phyloP scores from a whole-genome alignment of 495 filamentous ascomycete species.

The Daldinia loculata region DNA sequence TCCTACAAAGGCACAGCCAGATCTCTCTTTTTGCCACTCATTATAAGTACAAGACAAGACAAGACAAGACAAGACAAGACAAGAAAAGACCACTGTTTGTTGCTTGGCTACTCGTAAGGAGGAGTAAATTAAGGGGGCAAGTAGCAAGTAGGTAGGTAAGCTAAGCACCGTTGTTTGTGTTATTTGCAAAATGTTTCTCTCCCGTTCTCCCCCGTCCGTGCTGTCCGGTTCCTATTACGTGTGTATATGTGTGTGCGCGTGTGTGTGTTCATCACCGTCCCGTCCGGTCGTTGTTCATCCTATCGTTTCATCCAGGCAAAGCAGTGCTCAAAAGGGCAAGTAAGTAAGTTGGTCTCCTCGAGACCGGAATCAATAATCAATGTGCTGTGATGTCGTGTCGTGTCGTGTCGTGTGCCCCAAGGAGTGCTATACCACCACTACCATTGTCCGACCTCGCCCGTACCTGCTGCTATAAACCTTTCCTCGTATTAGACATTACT shows the following conservation, averaged over 20 bases:
- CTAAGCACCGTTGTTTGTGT: background rate
- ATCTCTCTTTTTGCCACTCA: background rate
- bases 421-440: background rate
- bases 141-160: background rate
- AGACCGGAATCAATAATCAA: background rate
- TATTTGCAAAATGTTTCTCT: background rate
- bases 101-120: background rate
- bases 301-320: conserved; percentile 8
- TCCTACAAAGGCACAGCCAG: background rate
- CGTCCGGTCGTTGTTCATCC: conserved; percentile 6
- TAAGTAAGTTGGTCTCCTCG: background rate
- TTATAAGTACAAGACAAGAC: conserved; percentile 36
- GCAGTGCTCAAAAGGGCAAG: background rate
- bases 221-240: background rate
- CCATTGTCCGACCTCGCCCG: background rate
- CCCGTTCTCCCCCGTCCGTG: too few relatives aligned
- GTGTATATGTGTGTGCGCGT: background rate
- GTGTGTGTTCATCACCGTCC: background rate
- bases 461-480: background rate
- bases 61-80: conserved; percentile 19
- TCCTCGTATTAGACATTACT: conserved; percentile 47
- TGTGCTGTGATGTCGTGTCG: background rate
- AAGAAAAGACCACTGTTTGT: background rate
- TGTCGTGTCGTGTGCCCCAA: background rate
- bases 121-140: background rate